phyloP scores from a whole-genome alignment of 2,329 filamentous ascomycete species.

The Fusarium floridanum region DNA sequence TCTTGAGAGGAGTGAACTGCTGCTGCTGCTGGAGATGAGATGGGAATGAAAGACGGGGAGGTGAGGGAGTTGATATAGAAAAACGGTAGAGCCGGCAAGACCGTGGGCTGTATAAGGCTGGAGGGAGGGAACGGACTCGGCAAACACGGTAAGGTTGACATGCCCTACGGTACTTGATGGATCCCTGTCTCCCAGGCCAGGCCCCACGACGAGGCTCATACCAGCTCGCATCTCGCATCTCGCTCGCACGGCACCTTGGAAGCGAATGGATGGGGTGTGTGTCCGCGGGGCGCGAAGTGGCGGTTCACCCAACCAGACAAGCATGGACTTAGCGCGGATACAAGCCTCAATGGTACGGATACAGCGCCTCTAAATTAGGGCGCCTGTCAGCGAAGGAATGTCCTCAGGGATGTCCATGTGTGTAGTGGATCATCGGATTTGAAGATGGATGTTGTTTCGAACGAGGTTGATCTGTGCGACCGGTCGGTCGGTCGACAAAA shows the following conservation, averaged over 20 bases:
- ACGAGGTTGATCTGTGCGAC: neutral
- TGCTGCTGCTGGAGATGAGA: constrained; percentile 12
- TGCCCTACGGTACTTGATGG: neutral
- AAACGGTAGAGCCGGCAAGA: neutral
- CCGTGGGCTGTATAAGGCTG: neutral
- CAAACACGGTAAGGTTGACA: neutral
- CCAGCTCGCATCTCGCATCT: constrained; percentile 1
- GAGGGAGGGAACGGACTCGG: constrained; percentile 22
- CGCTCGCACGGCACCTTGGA: neutral
- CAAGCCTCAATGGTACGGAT: neutral
- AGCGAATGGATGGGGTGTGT: neutral
- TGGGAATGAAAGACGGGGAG: constrained; percentile 21
- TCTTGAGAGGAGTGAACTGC: constrained; percentile 5
- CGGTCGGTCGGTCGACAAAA: neutral
- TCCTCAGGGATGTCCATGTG: neutral
- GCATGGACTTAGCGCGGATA: neutral
- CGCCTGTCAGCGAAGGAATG: constrained; percentile 30
- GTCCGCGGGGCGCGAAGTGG: neutral
- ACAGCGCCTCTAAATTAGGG: constrained; percentile 23
- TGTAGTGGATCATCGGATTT: neutral
- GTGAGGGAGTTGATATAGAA: constrained; percentile 29
- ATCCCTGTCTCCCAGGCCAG: neutral
- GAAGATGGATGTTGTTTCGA: neutral
- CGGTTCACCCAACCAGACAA: neutral
- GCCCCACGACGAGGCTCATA: constrained; percentile 1